Evolutionary conservation across 345 rosid species (phyloP), one percentile per base, ranked within the genome.

Genomic region (Euphorbia lathyris): DNA sequence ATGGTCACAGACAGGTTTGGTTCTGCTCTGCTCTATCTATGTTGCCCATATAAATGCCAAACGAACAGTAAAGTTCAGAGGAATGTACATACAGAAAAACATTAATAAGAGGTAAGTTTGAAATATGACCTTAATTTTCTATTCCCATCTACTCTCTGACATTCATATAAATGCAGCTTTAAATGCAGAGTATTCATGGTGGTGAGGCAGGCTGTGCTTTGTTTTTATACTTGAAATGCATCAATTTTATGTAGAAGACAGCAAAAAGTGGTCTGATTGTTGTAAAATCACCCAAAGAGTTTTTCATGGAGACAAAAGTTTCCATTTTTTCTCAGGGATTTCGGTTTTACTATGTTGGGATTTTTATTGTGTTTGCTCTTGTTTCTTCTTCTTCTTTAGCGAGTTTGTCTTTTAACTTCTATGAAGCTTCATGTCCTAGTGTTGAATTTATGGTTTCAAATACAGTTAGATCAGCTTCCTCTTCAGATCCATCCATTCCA

Each of bases 401-500:
- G 20, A 43, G 76, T 14, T 85, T 89, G 23, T 77, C 88, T 69
- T 88, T 84, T 76, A 83, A 87, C 72, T 93, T 90, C 84, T 93
- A 93, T 70, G 84, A 76, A 17, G 58, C 80, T 66, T 86, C 97
- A 17, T 90, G 98, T 71, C 98, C 98, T 0, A 14, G 80, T 60
- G 92, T 89, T 19, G 96, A 93, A 61, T 62, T 87, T 65, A 75
- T 93, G 22, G 84, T 90, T 9, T 74, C 83, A 53, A 86, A 81
- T 85, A 81, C 90, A 0, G 91, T 90, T 22, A 82, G 89, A 76
- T 82, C 94, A 47, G 96, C 96, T 72, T 74, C 96, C 58, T 52
- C 82, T 32, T 1, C 50, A 42, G 98, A 91, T 74, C 87, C 87
- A 67, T 82, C 92, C 56, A 71, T 93, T 42, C 98, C 92, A 0